Base-by-base conservation (phyloP, 2,329 filamentous ascomycete species). In the Cladosporium phlei region DNA sequence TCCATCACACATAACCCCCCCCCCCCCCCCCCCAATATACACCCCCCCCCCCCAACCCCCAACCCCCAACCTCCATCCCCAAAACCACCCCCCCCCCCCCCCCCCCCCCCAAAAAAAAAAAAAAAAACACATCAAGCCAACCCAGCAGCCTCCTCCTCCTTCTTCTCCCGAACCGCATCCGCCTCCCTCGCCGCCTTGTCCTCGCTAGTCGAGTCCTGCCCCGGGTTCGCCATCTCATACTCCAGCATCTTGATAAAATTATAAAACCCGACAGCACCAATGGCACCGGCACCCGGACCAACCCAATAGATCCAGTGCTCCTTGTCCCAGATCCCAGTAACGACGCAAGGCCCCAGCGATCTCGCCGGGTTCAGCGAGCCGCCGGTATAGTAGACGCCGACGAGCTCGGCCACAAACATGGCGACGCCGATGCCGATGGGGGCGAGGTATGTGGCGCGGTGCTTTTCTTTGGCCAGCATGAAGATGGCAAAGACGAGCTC, bases 391-490 rank as follows among this genome's bases (percentile, higher is more conserved):
- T 64, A 69, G 0, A 71, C 67, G 12, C 73, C 75, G 3, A 70
- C 66, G 39, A 80, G 52, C 48, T 79, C 72, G 0, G 70, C 69
- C 33, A 88, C 75, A 62, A 88, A 88, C 44, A 88, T 73, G 0
- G 83, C 72, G 2, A 87, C 65, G 1, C 86, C 85, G 53, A 89
- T 86, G 10, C 82, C 83, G 3, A 88, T 68, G 0, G 85, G 85
- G 0, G 85, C 85, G 1, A 88, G 67, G 59, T 76, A 86, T 0
- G 85, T 88, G 2, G 79, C 79, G 34, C 82, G 80, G 63, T 88
- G 83, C 67, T 88, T 88, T 61, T 87, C 52, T 3, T 80, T 78
- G 0, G 83, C 83, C 34, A 87, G 72, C 77, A 87, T 83, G 62
- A 82, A 78, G 22, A 85, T 78, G 2, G 80, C 76, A 44, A 85